Percentiles rank a stretch among this genome's conserved stretches.
Conservation (phyloP, 345 rosid species). For the Salix caprea region DNA sequence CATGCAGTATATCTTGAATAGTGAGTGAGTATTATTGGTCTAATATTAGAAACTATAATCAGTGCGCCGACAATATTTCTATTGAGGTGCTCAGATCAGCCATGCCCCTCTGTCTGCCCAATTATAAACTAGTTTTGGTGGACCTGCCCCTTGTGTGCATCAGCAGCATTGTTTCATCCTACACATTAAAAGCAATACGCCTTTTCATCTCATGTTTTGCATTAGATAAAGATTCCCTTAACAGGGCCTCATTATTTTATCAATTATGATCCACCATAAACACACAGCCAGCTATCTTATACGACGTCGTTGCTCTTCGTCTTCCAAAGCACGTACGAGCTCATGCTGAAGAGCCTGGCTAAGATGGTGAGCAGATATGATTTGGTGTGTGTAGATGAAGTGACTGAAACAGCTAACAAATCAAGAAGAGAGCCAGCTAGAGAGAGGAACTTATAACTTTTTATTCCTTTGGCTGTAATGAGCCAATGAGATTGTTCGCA, state of each 20-base stretch:
- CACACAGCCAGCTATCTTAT: background rate
- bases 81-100: constrained; percentile 17
- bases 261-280: background rate
- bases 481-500: constrained; percentile 12
- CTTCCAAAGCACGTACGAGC: background rate
- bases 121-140: constrained; percentile 27
- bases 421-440: background rate
- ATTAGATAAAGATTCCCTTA: constrained; percentile 31
- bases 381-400: background rate
- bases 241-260: constrained; percentile 19
- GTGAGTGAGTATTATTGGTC: constrained; percentile 1
- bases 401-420: constrained; percentile 10
- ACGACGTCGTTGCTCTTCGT: background rate
- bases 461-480: background rate
- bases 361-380: background rate
- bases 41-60: constrained; percentile 10
- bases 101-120: constrained; percentile 37
- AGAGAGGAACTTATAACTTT: background rate
- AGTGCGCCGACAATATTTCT: constrained; percentile 1
- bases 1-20: background rate
- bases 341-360: background rate
- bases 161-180: constrained; percentile 3
- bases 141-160: constrained; percentile 16
- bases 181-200: constrained; percentile 14
- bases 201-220: background rate